phyloP scores from a whole-genome alignment of 768 basidiomycete genomes.

The Trametes punicea region DNA sequence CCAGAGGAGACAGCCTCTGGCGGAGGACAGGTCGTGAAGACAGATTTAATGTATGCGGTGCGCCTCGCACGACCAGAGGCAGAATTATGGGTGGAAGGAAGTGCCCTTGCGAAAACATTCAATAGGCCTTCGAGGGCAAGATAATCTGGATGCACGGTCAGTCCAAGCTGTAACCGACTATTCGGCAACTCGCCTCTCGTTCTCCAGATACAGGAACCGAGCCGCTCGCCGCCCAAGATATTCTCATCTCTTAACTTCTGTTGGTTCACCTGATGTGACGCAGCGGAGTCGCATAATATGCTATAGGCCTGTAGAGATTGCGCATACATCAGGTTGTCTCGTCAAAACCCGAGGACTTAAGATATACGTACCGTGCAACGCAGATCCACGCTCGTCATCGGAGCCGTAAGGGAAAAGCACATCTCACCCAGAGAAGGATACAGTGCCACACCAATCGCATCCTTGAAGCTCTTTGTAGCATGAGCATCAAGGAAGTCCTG shows the following conservation, averaged over 20 bases:
- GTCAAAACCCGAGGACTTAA: background rate
- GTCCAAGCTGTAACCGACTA: background rate
- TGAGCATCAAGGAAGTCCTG: conserved; percentile 32
- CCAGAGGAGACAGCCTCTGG: conserved; percentile 36
- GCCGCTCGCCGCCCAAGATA: conserved; percentile 39
- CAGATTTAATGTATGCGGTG: conserved; percentile 47
- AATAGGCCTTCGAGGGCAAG: conserved; percentile 55
- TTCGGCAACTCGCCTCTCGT: conserved; percentile 40
- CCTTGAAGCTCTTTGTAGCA: conserved; percentile 23
- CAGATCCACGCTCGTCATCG: conserved; percentile 29
- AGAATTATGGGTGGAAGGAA: conserved; percentile 43
- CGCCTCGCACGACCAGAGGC: conserved; percentile 37
- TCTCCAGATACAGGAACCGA: conserved; percentile 47
- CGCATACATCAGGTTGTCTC: conserved; percentile 3
- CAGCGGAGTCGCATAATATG: conserved; percentile 47
- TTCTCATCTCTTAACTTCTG: conserved; percentile 41
- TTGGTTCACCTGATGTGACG: conserved; percentile 40
- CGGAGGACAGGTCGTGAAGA: conserved; percentile 37
- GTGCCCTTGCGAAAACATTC: conserved; percentile 51
- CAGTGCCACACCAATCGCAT: conserved; percentile 27
- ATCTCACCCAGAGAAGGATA: conserved; percentile 36
- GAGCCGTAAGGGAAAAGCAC: conserved; percentile 32
- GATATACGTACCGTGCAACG: conserved; percentile 27
- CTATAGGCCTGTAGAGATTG: conserved; percentile 44
- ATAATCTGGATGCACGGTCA: conserved; percentile 39